Evolutionary conservation across 352 stramenopile species (phyloP).

Genomic region (Achlya hypogyna): DNA sequence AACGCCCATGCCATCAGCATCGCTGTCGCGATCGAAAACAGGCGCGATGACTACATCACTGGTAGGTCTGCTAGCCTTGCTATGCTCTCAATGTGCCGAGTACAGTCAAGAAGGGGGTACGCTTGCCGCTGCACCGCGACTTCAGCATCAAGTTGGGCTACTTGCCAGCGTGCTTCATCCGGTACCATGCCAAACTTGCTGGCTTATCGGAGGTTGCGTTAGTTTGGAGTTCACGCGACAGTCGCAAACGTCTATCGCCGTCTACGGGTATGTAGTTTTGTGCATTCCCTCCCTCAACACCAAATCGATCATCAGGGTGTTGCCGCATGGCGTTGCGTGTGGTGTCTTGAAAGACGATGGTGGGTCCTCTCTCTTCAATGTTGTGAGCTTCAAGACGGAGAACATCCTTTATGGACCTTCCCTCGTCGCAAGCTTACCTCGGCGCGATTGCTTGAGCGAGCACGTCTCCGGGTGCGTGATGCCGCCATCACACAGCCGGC

Average conservation of each 20-base stretch:
- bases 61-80: conserved; percentile 31
- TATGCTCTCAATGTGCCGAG: neutral
- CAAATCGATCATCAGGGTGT: neutral
- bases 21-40: conserved; percentile 58
- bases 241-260: conserved; percentile 41
- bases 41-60: conserved; percentile 43
- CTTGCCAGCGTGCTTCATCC: conserved; percentile 55
- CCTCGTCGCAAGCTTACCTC: conserved; percentile 24
- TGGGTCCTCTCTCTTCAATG: conserved; percentile 41
- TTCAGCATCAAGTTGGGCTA: conserved; percentile 44
- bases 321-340: conserved; percentile 33
- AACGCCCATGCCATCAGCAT: conserved; percentile 57
- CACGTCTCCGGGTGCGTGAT: conserved; percentile 22
- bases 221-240: conserved; percentile 51
- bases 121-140: conserved; percentile 49
- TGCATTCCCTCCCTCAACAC: neutral
- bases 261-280: conserved; percentile 47
- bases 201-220: neutral
- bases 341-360: conserved; percentile 45
- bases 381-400: conserved; percentile 57
- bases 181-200: conserved; percentile 15
- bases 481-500: neutral
- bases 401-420: conserved; percentile 28
- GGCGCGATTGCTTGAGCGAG: conserved; percentile 27
- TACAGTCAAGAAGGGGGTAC: conserved; percentile 41